Evolutionary conservation across 2,329 filamentous ascomycete species (phyloP), one percentile per base, ranked within the genome.

Genomic region (Hypoxylon sp.): DNA sequence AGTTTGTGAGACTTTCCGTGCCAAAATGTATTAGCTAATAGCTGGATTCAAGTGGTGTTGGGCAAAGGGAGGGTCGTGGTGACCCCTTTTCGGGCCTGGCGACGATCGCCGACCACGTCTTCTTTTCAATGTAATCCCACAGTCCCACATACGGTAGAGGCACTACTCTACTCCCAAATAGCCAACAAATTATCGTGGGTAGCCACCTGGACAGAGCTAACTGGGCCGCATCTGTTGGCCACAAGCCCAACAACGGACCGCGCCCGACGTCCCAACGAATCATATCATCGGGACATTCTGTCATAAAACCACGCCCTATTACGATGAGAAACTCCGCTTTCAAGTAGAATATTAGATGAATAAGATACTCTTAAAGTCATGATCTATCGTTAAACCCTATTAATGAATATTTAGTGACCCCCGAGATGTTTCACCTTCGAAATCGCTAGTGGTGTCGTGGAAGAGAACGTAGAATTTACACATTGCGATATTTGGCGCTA

Each of bases 261-360:
- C 62, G 67, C 67, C 67, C 65, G 67, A 70, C 58, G 46, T 54
- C 52, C 58, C 48, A 47, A 53, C 67, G 67, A 70, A 70, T 70
- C 67, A 70, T 59, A 42, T 60, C 39, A 57, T 47, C 17, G 17
- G 13, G 19, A 46, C 22, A 11, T 54, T 59, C 33, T 17, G 33
- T 29, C 42, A 55, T 70, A 70, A 11, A 53, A 31, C 24, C 59
- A 68, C 64, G 47, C 64, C 67, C 44, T 42, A 50, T 26, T 19
- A 59, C 17, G 48, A 26, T 6, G 33, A 14, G 24, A 51, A 46
- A 31, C 35, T 39, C 62, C 39, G 51, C 57, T 44, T 55, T 5
- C 48, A 39, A 33, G 48, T 60, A 50, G 3, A 44, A 14, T 3
- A 52, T 17, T 67, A 57, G 17, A 24, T 33, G 17, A 42, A 8